These are phyloP conservation scores for Achaetomiella virescens DNA, from an alignment of 495 filamentous ascomycete species.

Conservation along the genomic window DNA sequence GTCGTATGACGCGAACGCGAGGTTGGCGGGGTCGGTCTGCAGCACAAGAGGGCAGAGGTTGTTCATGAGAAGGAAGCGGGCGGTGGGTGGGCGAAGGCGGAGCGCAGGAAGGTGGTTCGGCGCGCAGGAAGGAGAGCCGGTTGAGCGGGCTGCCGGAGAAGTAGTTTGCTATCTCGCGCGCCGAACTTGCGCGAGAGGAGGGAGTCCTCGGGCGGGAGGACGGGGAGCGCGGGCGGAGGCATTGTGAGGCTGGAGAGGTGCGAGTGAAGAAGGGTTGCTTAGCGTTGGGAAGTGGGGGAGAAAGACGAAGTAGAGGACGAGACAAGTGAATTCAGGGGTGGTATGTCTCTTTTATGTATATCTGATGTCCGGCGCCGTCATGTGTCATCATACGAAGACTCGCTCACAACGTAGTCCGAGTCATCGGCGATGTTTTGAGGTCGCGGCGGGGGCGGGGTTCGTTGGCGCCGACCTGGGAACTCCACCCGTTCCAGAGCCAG, in stretches of 20 bases:
- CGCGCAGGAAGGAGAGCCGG: constrained; percentile 75
- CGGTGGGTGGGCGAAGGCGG: constrained; percentile 64
- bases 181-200: constrained; percentile 86
- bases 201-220: constrained; percentile 59
- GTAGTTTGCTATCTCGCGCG: constrained; percentile 87
- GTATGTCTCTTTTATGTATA: no score
- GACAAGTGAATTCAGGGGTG: no score
- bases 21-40: constrained; percentile 40
- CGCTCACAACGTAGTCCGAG: no score
- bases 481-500: neutral
- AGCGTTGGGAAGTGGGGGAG: no score
- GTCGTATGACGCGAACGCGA: constrained; percentile 57
- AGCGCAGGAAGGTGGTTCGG: constrained; percentile 72
- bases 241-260: constrained; percentile 5
- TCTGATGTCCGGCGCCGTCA: no score
- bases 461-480: neutral
- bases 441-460: neutral
- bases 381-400: no score
- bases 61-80: constrained; percentile 71
- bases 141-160: constrained; percentile 69
- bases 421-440: neutral
- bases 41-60: constrained; percentile 69
- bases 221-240: constrained; percentile 39
- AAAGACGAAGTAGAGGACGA: no score
- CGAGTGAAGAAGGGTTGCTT: no score